phyloP scores from a whole-genome alignment of 805 yeast genomes.

The Schizosaccharomyces cryophilus region DNA sequence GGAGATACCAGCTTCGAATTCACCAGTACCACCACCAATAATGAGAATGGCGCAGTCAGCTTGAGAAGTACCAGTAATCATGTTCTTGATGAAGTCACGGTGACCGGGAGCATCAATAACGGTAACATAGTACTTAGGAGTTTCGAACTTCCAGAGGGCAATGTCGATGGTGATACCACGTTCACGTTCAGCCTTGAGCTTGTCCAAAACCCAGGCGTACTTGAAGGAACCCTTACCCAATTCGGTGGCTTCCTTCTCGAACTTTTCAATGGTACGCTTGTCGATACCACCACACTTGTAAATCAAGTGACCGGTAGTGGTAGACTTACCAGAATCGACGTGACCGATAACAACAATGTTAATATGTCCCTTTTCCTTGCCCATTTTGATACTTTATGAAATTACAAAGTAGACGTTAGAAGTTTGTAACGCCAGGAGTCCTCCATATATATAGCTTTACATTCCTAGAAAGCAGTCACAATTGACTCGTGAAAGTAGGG shows the following conservation, averaged over 20 bases:
- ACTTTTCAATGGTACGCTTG: slow-evolving; percentile 95
- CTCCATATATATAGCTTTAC: background rate
- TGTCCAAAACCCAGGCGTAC: slow-evolving; percentile 94
- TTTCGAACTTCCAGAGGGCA: slow-evolving; percentile 80
- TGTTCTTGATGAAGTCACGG: slow-evolving; percentile 88
- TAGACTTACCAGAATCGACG: slow-evolving; percentile 99
- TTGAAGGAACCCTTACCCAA: slow-evolving; percentile 79
- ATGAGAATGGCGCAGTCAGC: slow-evolving; percentile 80
- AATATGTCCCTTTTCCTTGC: slow-evolving; percentile 47
- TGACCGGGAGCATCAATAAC: slow-evolving; percentile 91
- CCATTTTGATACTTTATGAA: background rate
- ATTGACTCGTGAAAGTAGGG: background rate
- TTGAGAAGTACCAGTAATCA: slow-evolving; percentile 87
- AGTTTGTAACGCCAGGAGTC: background rate
- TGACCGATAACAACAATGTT: slow-evolving; percentile 99
- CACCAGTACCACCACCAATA: slow-evolving; percentile 82
- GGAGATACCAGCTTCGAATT: slow-evolving; percentile 86
- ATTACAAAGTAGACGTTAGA: background rate
- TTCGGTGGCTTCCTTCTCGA: slow-evolving; percentile 94
- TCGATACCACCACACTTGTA: slow-evolving; percentile 96
- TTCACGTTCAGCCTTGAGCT: slow-evolving; percentile 86
- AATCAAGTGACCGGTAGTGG: slow-evolving; percentile 98
- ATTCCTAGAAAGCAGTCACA: background rate
- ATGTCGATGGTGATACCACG: slow-evolving; percentile 93
- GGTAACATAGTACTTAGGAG: slow-evolving; percentile 70